A percentile compares a stretch with the other conserved stretches of the same genome.
phyloP scores from a whole-genome alignment of 257 asterid species.

The Gentiana macrophylla region DNA sequence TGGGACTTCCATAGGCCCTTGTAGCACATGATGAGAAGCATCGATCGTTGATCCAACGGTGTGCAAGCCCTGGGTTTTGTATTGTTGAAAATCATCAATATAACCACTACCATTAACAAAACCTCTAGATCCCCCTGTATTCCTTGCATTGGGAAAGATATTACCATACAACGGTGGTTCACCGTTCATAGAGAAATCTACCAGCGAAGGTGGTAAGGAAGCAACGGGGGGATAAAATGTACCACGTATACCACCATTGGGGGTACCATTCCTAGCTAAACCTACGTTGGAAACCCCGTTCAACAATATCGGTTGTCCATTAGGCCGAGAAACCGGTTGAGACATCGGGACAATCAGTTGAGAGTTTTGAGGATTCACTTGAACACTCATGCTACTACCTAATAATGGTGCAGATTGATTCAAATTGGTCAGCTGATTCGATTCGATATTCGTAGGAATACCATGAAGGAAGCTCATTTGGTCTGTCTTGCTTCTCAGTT shows the following conservation, averaged over 20 bases:
- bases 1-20: slow-evolving; percentile 26
- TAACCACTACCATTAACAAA: slow-evolving; percentile 36
- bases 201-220: slow-evolving; percentile 33
- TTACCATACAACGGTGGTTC: slow-evolving; percentile 24
- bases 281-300: slow-evolving; percentile 24
- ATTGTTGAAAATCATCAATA: slow-evolving; percentile 32
- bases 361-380: slow-evolving; percentile 31
- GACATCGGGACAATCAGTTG: slow-evolving; percentile 32
- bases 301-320: slow-evolving; percentile 28
- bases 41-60: slow-evolving; percentile 32
- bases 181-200: slow-evolving; percentile 43
- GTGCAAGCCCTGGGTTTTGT: slow-evolving; percentile 40
- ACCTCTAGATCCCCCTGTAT: slow-evolving; percentile 33
- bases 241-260: slow-evolving; percentile 22
- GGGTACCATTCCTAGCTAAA: slow-evolving; percentile 25
- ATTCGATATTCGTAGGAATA: slow-evolving; percentile 80
- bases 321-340: slow-evolving; percentile 36
- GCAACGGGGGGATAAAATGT: slow-evolving; percentile 21
- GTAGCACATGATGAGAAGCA: slow-evolving; percentile 23
- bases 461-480: slow-evolving; percentile 74
- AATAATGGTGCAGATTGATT: slow-evolving; percentile 54
- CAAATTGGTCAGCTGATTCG: slow-evolving; percentile 68
- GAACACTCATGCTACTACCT: slow-evolving; percentile 31
- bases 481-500: slow-evolving; percentile 30
- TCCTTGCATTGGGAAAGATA: slow-evolving; percentile 27